A percentile compares a stretch with the other conserved stretches of the same genome.
Evolutionary conservation across 371 early-diverging fungal species (phyloP).

Genomic region (Rhizopus delemar): DNA sequence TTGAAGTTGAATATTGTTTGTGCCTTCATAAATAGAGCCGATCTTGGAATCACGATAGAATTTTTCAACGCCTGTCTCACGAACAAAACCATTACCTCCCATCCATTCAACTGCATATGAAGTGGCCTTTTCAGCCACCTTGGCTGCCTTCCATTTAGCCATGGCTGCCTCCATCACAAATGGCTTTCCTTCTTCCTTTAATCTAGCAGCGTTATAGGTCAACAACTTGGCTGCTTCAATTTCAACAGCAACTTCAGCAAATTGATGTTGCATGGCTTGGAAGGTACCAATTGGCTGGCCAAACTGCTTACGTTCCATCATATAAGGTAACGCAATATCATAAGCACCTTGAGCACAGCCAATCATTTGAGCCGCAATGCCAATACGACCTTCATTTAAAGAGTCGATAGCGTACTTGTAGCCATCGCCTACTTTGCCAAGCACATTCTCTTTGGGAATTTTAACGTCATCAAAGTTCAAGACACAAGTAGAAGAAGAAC

Average conservation of each 20-base stretch:
- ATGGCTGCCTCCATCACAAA: slow-evolving; percentile 97
- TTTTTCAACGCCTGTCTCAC: slow-evolving; percentile 80
- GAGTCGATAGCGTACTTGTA: slow-evolving; percentile 99
- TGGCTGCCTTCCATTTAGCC: slow-evolving; percentile 94
- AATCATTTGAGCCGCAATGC: slow-evolving; percentile 98
- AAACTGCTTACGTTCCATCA: slow-evolving; percentile 92
- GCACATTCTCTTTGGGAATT: slow-evolving; percentile 84
- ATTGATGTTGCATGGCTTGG: slow-evolving; percentile 98
- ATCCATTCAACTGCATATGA: slow-evolving; percentile 94
- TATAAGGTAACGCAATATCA: slow-evolving; percentile 73
- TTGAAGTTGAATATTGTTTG: slow-evolving; percentile 95
- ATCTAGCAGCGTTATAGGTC: slow-evolving; percentile 96
- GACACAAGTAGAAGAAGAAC: slow-evolving; percentile 93
- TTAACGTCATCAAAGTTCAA: slow-evolving; percentile 91
- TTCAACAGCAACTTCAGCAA: slow-evolving; percentile 92
- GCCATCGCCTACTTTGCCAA: slow-evolving; percentile 94
- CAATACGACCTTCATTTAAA: slow-evolving; percentile 98
- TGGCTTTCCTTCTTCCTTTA: slow-evolving; percentile 89
- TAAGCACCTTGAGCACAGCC: slow-evolving; percentile 96
- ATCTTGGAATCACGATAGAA: slow-evolving; percentile 97
- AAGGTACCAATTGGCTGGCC: slow-evolving; percentile 84
- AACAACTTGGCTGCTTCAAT: slow-evolving; percentile 95
- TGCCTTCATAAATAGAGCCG: slow-evolving; percentile 83
- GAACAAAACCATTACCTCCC: slow-evolving; percentile 96
- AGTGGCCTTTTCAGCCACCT: slow-evolving; percentile 92